Evolutionary conservation across 768 basidiomycete genomes (phyloP), one percentile per base, ranked within the genome.

Genomic region (Tylopilus rubrobrunneus): DNA sequence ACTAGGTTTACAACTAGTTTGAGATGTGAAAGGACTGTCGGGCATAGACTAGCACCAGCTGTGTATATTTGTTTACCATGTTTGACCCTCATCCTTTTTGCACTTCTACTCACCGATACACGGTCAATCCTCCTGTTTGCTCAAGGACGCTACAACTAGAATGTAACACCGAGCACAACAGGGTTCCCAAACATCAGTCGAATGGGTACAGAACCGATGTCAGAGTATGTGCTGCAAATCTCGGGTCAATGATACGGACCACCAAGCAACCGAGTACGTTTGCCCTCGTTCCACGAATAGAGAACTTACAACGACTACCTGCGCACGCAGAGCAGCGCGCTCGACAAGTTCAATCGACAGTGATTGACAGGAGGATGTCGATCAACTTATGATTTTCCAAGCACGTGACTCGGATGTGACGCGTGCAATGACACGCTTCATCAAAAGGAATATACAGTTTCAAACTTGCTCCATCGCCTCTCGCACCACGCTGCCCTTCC

Each of bases 1-100:
- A 45, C 27, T 33, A 14, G 28, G 19, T 49, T 42, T 7, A 28
- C 41, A 31, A 39, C n/a, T 27, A 9, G 42, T 1, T 7, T 44
- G 40, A 53, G 28, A 53, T 49, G 12, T 45, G 45, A 45, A 51
- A 36, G 52, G 56, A 51, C 46, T 33, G 41, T 56, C 42, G 59
- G 47, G 40, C 48, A 57, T 64, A 66, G 64, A 68, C 55, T 66
- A 67, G 53, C 52, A 52, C 49, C 56, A 53, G 17, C 50, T 54
- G 41, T 68, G 52, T 68, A 64, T 40, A 59, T 54, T 56, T 28
- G 37, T 33, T 52, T 53, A 5, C 39, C 50, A 25, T 59, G 45
- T 53, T 56, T 48, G 42, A 56, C 51, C 45, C 28, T 33, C 48
- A 44, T 51, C 42, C 40, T 42, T 5, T 34, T 39, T 37, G 14